Conservation (phyloP, 495 filamentous ascomycete species). For the Pseudoneurospora amorphoporcata region DNA sequence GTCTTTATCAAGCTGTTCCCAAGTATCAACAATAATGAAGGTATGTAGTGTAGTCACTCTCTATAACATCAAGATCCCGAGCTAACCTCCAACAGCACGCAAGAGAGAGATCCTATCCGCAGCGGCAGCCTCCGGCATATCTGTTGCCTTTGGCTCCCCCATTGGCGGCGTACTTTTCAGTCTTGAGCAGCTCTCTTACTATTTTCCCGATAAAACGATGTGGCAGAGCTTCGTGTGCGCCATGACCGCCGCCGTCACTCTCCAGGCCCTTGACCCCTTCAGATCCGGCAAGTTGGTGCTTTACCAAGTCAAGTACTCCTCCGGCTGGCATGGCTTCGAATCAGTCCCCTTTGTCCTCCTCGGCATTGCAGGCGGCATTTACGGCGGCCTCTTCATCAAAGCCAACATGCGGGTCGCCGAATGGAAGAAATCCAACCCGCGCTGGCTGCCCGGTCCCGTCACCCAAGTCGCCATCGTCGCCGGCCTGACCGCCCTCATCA, state of each 20-base stretch:
- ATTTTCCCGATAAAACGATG: constrained; percentile 99
- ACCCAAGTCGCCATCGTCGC: constrained; percentile 67
- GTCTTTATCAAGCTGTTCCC: constrained; percentile 86
- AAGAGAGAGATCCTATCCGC: constrained; percentile 95
- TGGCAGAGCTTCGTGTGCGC: constrained; percentile 99
- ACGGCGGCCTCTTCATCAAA: constrained; percentile 90
- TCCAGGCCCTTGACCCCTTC: constrained; percentile 91
- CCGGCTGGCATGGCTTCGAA: constrained; percentile 91
- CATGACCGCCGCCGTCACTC: constrained; percentile 89
- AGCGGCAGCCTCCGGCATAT: constrained; percentile 88
- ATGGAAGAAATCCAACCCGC: constrained; percentile 58
- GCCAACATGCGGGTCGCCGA: constrained; percentile 78
- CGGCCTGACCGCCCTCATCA: constrained; percentile 73
- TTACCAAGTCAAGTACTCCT: constrained; percentile 91
- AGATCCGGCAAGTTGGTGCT: constrained; percentile 91
- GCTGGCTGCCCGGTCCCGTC: constrained; percentile 54
- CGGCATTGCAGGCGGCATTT: constrained; percentile 82
- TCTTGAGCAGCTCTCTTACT: constrained; percentile 94
- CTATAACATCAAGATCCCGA: neutral
- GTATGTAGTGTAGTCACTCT: constrained; percentile 30
- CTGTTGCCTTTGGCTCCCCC: constrained; percentile 93
- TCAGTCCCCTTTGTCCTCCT: constrained; percentile 80
- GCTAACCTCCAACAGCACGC: constrained; percentile 47
- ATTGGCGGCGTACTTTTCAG: constrained; percentile 91
- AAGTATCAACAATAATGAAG: constrained; percentile 80